Conservation (phyloP, 1,284 basidiomycete species). For the Fomitopsis betulina region DNA sequence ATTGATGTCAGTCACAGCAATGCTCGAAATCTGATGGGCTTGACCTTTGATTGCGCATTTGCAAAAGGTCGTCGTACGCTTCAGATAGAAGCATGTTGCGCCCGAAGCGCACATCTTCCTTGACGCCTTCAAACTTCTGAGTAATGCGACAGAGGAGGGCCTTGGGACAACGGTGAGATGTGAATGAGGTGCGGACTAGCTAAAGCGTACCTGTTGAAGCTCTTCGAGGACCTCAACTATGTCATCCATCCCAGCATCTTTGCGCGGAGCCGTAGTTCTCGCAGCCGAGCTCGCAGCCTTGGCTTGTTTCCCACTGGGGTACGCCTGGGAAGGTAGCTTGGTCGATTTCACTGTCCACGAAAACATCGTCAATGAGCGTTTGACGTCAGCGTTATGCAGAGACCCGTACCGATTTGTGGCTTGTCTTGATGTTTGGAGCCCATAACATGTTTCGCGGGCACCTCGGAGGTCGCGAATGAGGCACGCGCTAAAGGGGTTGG, state of each 20-base stretch:
- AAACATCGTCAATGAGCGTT: background rate
- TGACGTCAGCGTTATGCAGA: background rate
- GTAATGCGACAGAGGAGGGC: slow-evolving; percentile 39
- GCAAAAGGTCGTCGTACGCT: slow-evolving; percentile 35
- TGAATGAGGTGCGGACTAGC: background rate
- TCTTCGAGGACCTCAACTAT: slow-evolving; percentile 20
- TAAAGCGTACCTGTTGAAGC: slow-evolving; percentile 17
- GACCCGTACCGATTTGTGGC: background rate
- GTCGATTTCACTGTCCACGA: background rate
- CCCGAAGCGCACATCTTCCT: slow-evolving; percentile 35
- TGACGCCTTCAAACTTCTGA: slow-evolving; percentile 36
- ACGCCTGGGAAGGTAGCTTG: background rate
- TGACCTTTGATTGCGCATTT: slow-evolving; percentile 36
- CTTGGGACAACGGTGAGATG: slow-evolving; percentile 21
- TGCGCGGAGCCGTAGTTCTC: background rate
- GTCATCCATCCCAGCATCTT: slow-evolving; percentile 14
- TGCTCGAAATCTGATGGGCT: background rate
- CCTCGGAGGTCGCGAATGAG: background rate
- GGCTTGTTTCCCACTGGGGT: background rate
- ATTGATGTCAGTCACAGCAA: background rate
- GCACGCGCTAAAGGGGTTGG: background rate
- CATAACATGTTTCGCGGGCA: background rate
- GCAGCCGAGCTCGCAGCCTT: background rate
- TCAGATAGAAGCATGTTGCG: slow-evolving; percentile 37
- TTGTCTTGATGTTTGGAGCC: background rate